Conservation (phyloP, 352 stramenopile genomes). For the Globisporangium spinosum region DNA sequence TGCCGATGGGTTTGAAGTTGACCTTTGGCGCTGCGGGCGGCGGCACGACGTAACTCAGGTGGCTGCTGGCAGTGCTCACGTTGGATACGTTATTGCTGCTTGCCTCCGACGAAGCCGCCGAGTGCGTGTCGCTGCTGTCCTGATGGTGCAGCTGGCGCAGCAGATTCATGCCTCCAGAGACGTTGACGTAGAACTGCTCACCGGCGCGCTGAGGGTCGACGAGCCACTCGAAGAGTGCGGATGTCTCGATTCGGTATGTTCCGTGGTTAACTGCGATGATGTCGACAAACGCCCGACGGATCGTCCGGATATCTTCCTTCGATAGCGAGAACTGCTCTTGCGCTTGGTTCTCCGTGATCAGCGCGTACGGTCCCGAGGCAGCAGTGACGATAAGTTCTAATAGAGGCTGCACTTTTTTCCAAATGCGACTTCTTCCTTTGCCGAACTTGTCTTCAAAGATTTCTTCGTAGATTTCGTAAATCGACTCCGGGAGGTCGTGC, state of each 20-base stretch:
- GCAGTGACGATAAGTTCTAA: slow-evolving; percentile 69
- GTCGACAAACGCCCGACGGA: slow-evolving; percentile 74
- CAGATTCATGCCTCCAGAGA: slow-evolving; percentile 39
- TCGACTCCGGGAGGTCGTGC: slow-evolving; percentile 67
- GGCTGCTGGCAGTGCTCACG: slow-evolving; percentile 20
- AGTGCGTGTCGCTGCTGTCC: slow-evolving; percentile 21
- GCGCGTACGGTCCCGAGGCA: slow-evolving; percentile 62
- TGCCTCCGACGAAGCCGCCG: slow-evolving; percentile 19
- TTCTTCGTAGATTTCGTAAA: slow-evolving; percentile 81
- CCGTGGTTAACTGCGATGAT: slow-evolving; percentile 62
- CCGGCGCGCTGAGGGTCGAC: slow-evolving; percentile 42
- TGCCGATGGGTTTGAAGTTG: slow-evolving; percentile 50
- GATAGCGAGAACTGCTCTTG: slow-evolving; percentile 52
- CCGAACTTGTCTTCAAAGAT: slow-evolving; percentile 90
- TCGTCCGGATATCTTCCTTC: slow-evolving; percentile 60
- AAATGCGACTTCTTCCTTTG: slow-evolving; percentile 64
- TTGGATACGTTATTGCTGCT: slow-evolving; percentile 22
- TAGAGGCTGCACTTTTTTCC: slow-evolving; percentile 70
- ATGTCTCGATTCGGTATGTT: slow-evolving; percentile 69
- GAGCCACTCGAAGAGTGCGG: slow-evolving; percentile 69
- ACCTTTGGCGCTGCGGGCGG: slow-evolving; percentile 21
- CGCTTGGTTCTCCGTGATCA: slow-evolving; percentile 65
- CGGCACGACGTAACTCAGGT: slow-evolving; percentile 21
- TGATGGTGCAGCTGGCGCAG: slow-evolving; percentile 36
- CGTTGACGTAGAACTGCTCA: slow-evolving; percentile 66